phyloP scores from a whole-genome alignment of 2,329 filamentous ascomycete species.

The Paramyrothecium roridum region DNA sequence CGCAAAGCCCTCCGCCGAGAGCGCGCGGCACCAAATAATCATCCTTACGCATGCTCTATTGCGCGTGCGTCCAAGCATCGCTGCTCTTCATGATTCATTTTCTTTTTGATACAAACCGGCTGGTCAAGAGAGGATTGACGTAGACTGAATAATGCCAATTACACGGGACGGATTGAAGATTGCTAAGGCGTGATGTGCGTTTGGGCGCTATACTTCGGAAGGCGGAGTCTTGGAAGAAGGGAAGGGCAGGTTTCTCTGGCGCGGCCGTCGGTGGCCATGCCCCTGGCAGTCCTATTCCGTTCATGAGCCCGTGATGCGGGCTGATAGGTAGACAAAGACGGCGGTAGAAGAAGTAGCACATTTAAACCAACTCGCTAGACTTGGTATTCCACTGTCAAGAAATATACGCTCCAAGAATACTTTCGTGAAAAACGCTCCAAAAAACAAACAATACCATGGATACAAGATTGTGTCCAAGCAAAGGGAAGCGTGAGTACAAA shows the following conservation, averaged over 20 bases:
- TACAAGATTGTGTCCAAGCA: not conserved
- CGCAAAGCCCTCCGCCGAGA: no score
- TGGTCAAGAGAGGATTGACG: slow-evolving; percentile 26
- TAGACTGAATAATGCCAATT: slow-evolving; percentile 28
- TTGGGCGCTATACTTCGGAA: slow-evolving; percentile 1
- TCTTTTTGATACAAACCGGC: slow-evolving; percentile 36
- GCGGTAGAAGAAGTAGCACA: not conserved
- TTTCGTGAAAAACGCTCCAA: no score
- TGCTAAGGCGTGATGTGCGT: slow-evolving; percentile 5
- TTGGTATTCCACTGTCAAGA: not conserved
- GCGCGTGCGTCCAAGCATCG: slow-evolving; percentile 5
- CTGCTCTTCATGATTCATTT: slow-evolving; percentile 12
- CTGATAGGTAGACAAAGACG: not conserved
- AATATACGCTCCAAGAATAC: no score
- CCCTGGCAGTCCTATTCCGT: no score
- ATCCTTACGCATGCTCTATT: not conserved
- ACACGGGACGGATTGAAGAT: slow-evolving; percentile 16
- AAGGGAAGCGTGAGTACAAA: not conserved
- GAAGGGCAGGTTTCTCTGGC: not conserved
- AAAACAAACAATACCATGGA: not conserved
- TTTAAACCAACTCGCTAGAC: not conserved
- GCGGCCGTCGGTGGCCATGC: no score
- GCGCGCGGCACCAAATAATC: not conserved
- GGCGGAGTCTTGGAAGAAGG: slow-evolving; percentile 5
- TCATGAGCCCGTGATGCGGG: not conserved